Evolutionary conservation across 2,329 filamentous ascomycete species (phyloP).

Genomic region (Cephalotrichum gorgonifer): DNA sequence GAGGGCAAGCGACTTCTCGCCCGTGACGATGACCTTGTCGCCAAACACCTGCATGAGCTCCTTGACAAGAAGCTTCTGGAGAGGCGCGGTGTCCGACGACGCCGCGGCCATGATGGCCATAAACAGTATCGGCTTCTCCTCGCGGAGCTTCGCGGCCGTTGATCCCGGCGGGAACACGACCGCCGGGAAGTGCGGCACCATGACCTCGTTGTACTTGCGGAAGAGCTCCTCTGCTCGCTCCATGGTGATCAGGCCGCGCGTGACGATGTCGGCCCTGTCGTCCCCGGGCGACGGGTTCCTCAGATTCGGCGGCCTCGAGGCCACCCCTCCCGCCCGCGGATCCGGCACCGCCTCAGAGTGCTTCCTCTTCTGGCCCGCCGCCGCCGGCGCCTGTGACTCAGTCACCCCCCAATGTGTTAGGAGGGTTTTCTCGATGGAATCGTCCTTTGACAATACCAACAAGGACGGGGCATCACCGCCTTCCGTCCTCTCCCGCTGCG

Average conservation of each 20-base stretch:
- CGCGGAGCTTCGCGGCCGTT: constrained; percentile 44
- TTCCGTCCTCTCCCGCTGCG: background rate
- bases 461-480: background rate
- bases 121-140: constrained; percentile 55
- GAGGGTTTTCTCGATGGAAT: background rate
- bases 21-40: constrained; percentile 62
- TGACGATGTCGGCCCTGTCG: constrained; percentile 36
- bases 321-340: background rate
- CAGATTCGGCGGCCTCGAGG: constrained; percentile 5
- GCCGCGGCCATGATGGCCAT: constrained; percentile 60
- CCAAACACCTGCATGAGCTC: constrained; percentile 66
- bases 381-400: background rate
- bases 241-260: constrained; percentile 47
- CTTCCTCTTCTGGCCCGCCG: constrained; percentile 28
- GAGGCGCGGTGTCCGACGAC: constrained; percentile 41
- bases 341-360: constrained; percentile 14
- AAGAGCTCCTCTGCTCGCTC: constrained; percentile 46
- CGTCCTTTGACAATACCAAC: background rate
- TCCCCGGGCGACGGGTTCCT: constrained; percentile 7
- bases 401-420: background rate
- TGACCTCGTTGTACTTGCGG: constrained; percentile 45
- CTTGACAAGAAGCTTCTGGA: constrained; percentile 53
- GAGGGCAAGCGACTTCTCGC: constrained; percentile 73
- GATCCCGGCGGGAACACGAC: constrained; percentile 47
- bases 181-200: constrained; percentile 51